Percentiles rank a stretch among this genome's conserved stretches.
phyloP scores from a whole-genome alignment of 169 alveolate species.

The Eimeria necatrix region DNA sequence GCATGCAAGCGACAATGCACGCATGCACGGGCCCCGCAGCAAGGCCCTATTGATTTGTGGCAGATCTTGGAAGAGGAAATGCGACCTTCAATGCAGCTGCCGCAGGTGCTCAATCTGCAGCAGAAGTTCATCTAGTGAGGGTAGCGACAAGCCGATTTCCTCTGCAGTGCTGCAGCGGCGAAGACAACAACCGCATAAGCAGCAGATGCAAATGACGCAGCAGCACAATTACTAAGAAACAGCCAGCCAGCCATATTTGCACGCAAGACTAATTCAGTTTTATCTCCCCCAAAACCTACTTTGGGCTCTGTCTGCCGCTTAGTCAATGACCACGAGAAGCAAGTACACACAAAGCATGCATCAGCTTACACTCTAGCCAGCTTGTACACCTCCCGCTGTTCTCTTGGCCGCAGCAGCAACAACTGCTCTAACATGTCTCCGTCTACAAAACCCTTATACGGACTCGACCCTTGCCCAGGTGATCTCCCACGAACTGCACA shows the following conservation, averaged over 20 bases:
- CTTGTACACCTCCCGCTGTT: constrained; percentile 42
- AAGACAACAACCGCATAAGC: constrained; percentile 17
- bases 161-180: constrained; percentile 67
- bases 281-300: no score
- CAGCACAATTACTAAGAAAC: not conserved
- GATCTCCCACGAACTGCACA: not conserved
- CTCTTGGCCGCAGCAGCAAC: constrained; percentile 30
- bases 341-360: not conserved
- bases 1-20: not conserved
- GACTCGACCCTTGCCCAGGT: constrained; percentile 29
- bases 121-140: constrained; percentile 38
- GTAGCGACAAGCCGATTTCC: constrained; percentile 38
- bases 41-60: no score
- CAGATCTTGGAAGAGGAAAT: not conserved
- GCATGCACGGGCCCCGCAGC: not conserved
- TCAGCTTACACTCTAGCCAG: constrained; percentile 47
- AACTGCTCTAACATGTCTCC: constrained; percentile 54
- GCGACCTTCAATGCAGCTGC: constrained; percentile 35
- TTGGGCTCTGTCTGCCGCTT: not conserved
- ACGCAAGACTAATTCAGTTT: no score
- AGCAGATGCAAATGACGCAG: not conserved
- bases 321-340: not conserved
- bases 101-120: constrained; percentile 49
- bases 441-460: constrained; percentile 53
- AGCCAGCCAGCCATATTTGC: no score